These are phyloP conservation scores for Verticillium nubilum DNA, from an alignment of 2,329 filamentous ascomycete genomes.

Conservation along the genomic window DNA sequence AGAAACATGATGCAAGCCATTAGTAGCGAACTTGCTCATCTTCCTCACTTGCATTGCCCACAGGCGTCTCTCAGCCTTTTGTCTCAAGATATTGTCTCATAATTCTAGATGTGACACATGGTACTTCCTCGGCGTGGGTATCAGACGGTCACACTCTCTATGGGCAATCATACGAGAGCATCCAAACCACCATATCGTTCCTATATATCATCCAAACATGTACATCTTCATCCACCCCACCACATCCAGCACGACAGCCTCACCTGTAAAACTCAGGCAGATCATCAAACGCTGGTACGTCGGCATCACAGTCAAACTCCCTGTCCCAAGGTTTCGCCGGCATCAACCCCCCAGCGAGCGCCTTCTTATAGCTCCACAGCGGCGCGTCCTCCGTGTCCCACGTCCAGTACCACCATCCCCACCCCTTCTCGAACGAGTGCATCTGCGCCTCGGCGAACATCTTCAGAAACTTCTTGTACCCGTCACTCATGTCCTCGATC, in stretches of 20 bases:
- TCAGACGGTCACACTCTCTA: too few species aligned
- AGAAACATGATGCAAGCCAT: too few species aligned
- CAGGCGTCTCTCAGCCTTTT: too few species aligned
- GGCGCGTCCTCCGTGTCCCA: constrained; percentile 83
- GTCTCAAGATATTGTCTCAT: too few species aligned
- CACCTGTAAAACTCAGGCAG: constrained; percentile 45
- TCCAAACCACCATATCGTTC: too few species aligned
- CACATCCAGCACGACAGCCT: not conserved
- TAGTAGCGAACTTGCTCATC: too few species aligned
- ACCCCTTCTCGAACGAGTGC: constrained; percentile 84
- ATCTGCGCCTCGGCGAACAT: constrained; percentile 97
- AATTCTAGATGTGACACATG: too few species aligned
- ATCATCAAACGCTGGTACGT: constrained; percentile 49
- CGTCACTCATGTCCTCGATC: constrained; percentile 57
- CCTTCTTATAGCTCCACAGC: constrained; percentile 90
- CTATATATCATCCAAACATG: too few species aligned
- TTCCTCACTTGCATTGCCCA: too few species aligned
- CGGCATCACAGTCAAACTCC: constrained; percentile 60
- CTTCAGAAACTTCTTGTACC: constrained; percentile 79
- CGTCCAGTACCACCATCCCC: constrained; percentile 99
- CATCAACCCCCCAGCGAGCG: constrained; percentile 71
- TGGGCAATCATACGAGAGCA: too few species aligned
- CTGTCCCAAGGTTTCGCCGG: constrained; percentile 68
- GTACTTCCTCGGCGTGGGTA: too few species aligned
- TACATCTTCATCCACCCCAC: too few species aligned